Evolutionary conservation across 2,329 filamentous ascomycete species (phyloP), one percentile per base, ranked within the genome.

Genomic region (Hyphodiscus sp.): DNA sequence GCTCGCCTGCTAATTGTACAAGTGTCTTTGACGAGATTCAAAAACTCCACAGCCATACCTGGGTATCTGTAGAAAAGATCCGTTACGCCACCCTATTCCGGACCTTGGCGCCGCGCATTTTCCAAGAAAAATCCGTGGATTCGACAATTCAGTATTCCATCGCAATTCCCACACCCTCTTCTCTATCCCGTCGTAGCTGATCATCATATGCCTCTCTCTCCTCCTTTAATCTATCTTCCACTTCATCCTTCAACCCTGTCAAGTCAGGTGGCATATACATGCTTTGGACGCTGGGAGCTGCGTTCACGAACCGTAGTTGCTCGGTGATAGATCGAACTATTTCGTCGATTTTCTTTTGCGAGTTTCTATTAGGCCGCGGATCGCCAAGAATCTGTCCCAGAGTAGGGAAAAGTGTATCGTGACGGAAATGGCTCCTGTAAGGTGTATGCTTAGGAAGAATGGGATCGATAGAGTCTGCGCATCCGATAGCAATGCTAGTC

Each of bases 201-300:
- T 83, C 78, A 56, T 84, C 76, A 58, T 73, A 76, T 53, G 83
- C 81, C 50, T 84, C 78, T 16, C 73, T 74, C 66, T 85, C 80
- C 63, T 89, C 85, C 61, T 81, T 82, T 47, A 89, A 69, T 58
- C 79, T 74, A 51, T 81, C 77, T 64, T 91, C 87, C 1, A 89
- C 81, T 51, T 88, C 81, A 53, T 86, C 81, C 59, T 87, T 75
- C 11, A 88, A 76, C 43, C 77, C 82, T 18, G 79, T 76, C 7
- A 94, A 76, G 65, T 92, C 89, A 0, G 88, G 86, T 10, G 89
- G 90, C 50, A 96, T 87, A 45, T 83, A 79, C 61, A 83, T 82
- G 71, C 91, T 87, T 69, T 95, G 90, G 26, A 95, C 89, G 63
- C 90, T 95, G 0, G 94, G 94, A 8, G 90, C 89, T 41, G 84